These are phyloP conservation scores for Acanthamoeba healyi DNA, from an alignment of 208 protist genomes.

Conservation along the genomic window DNA sequence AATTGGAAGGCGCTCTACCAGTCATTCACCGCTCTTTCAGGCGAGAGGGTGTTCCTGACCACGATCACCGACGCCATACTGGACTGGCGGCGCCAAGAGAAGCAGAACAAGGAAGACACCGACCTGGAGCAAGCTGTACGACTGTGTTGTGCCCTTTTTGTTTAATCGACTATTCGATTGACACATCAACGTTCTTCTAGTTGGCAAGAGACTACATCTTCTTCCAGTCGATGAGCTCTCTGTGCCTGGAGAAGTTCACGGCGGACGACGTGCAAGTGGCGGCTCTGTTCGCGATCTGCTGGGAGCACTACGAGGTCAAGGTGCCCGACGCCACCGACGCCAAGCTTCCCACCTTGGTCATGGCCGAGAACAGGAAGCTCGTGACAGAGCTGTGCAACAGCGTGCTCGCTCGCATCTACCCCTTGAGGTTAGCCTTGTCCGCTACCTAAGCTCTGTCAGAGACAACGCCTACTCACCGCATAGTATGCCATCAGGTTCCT, in stretches of 20 bases:
- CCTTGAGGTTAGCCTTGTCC: neutral
- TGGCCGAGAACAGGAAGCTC: slow-evolving; percentile 44
- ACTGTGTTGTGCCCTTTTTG: neutral
- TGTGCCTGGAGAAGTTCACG: slow-evolving; percentile 31
- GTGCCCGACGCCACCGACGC: slow-evolving; percentile 46
- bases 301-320: slow-evolving; percentile 58
- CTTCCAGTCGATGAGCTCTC: neutral
- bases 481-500: slow-evolving; percentile 43
- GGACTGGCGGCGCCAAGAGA: slow-evolving; percentile 45
- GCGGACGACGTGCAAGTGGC: slow-evolving; percentile 22
- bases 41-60: neutral
- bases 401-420: slow-evolving; percentile 63
- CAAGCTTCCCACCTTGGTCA: neutral
- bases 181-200: neutral
- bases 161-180: too few relatives aligned
- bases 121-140: neutral
- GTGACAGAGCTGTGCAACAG: slow-evolving; percentile 38
- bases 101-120: neutral
- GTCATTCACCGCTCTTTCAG: neutral
- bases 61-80: slow-evolving; percentile 9
- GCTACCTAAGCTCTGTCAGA: too few relatives aligned
- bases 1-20: neutral
- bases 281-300: slow-evolving; percentile 48
- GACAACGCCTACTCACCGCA: too few relatives aligned
- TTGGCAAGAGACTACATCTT: slow-evolving; percentile 59